Conservation (phyloP, 2,329 filamentous ascomycete genomes). For the Pseudogymnoascus sp. region DNA sequence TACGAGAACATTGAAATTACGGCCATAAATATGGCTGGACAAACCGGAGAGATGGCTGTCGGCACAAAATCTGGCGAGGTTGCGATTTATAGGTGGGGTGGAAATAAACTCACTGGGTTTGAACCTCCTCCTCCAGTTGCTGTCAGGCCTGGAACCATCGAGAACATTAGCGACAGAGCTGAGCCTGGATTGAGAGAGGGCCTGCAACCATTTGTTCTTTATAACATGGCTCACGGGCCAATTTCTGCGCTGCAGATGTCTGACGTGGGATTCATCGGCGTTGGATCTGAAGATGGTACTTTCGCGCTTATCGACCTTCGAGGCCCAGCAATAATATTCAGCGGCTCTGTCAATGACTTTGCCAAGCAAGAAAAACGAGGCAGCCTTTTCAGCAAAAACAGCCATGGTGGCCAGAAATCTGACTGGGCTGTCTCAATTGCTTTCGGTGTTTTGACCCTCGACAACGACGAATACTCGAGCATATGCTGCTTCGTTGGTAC, state of each 20-base stretch:
- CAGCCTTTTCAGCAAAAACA: constrained; percentile 58
- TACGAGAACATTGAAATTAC: constrained; percentile 69
- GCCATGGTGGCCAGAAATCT: constrained; percentile 38
- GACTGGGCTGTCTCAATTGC: constrained; percentile 80
- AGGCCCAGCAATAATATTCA: constrained; percentile 77
- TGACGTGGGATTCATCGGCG: constrained; percentile 87
- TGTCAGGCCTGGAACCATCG: constrained; percentile 61
- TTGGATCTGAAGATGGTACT: constrained; percentile 75
- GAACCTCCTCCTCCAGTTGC: constrained; percentile 46
- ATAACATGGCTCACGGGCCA: constrained; percentile 75
- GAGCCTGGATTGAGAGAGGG: constrained; percentile 72
- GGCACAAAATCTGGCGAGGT: constrained; percentile 80
- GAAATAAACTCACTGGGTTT: constrained; percentile 63
- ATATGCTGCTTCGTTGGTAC: constrained; percentile 91
- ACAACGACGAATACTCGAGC: constrained; percentile 91
- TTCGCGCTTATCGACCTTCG: constrained; percentile 80
- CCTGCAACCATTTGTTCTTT: constrained; percentile 68
- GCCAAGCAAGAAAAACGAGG: constrained; percentile 67
- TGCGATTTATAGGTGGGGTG: constrained; percentile 80
- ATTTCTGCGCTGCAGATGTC: constrained; percentile 75
- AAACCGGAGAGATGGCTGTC: constrained; percentile 75
- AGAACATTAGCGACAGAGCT: constrained; percentile 63
- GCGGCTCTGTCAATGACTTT: constrained; percentile 64
- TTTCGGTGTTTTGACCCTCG: constrained; percentile 88
- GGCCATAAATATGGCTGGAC: constrained; percentile 70